phyloP scores from a whole-genome alignment of 129 eudicot species.

The Flaveria trinervia region DNA sequence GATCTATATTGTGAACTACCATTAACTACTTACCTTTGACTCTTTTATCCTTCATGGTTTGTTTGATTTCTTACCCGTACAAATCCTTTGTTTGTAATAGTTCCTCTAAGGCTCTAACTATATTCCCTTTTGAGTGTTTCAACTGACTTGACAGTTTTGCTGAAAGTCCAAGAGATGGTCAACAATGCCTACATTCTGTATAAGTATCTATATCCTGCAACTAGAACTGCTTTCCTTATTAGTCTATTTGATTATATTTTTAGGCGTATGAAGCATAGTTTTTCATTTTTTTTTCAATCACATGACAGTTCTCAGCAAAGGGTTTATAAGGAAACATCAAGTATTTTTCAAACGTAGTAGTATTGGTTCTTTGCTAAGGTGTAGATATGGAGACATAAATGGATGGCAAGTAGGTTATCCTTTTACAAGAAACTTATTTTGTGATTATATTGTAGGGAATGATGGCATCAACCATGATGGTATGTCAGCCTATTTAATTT shows the following conservation, averaged over 20 bases:
- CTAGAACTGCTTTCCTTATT: too few relatives aligned
- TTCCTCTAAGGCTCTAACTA: background rate
- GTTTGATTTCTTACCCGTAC: background rate
- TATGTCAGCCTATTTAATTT: background rate
- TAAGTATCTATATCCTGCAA: too few relatives aligned
- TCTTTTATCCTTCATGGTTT: background rate
- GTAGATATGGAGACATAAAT: too few relatives aligned
- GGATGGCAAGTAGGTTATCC: too few relatives aligned
- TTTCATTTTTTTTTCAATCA: too few relatives aligned
- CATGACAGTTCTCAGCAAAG: too few relatives aligned
- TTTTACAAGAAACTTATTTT: background rate
- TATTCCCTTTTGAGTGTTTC: background rate
- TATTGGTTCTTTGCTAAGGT: too few relatives aligned
- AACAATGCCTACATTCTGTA: background rate
- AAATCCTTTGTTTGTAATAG: background rate
- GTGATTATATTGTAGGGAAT: background rate
- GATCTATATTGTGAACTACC: constrained; percentile 5
- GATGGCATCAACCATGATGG: constrained; percentile 3
- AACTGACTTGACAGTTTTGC: background rate
- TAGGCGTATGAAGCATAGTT: too few relatives aligned
- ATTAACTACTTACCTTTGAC: constrained; percentile 10
- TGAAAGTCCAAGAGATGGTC: background rate
- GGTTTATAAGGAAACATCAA: too few relatives aligned
- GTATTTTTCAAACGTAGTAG: too few relatives aligned
- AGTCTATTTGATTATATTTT: too few relatives aligned